phyloP scores from a whole-genome alignment of 2,329 filamentous ascomycete species.

The Geosmithia flava region DNA sequence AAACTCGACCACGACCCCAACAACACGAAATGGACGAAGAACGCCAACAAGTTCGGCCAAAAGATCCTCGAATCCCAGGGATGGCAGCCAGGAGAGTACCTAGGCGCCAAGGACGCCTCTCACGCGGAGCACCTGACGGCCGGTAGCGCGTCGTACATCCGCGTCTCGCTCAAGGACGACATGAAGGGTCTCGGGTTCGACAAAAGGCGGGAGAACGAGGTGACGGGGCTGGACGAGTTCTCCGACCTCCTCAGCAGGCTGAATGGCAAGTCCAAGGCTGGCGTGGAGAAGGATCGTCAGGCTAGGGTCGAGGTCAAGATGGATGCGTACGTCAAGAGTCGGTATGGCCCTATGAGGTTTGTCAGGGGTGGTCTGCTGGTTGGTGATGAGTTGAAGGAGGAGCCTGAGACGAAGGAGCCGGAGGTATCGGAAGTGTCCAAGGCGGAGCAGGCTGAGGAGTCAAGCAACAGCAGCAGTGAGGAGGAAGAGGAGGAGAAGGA shows the following conservation, averaged over 20 bases:
- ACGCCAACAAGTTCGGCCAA: constrained; percentile 75
- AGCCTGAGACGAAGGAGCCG: constrained; percentile 9
- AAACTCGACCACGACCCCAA: constrained; percentile 89
- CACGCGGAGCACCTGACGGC: constrained; percentile 68
- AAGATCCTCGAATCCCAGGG: constrained; percentile 80
- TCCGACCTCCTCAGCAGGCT: constrained; percentile 76
- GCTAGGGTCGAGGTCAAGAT: constrained; percentile 58
- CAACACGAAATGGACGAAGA: constrained; percentile 84
- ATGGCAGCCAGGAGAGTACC: constrained; percentile 74
- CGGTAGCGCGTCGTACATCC: constrained; percentile 76
- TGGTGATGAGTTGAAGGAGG: constrained; percentile 38
- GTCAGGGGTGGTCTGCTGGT: constrained; percentile 68
- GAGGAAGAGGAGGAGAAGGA: constrained; percentile 4
- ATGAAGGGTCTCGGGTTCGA: constrained; percentile 81
- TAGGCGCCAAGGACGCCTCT: constrained; percentile 65
- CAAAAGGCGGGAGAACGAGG: constrained; percentile 59
- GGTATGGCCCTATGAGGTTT: constrained; percentile 74
- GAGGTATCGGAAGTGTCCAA: too few species aligned
- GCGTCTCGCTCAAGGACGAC: constrained; percentile 78
- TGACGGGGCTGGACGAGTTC: constrained; percentile 78
- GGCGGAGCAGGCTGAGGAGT: constrained; percentile 3
- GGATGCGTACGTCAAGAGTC: constrained; percentile 59
- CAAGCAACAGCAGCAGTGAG: not conserved
- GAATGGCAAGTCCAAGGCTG: constrained; percentile 74
- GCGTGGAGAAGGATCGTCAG: constrained; percentile 57